Base-by-base conservation (phyloP, 257 asterid genomes). In the Lycium ferocissimum region DNA sequence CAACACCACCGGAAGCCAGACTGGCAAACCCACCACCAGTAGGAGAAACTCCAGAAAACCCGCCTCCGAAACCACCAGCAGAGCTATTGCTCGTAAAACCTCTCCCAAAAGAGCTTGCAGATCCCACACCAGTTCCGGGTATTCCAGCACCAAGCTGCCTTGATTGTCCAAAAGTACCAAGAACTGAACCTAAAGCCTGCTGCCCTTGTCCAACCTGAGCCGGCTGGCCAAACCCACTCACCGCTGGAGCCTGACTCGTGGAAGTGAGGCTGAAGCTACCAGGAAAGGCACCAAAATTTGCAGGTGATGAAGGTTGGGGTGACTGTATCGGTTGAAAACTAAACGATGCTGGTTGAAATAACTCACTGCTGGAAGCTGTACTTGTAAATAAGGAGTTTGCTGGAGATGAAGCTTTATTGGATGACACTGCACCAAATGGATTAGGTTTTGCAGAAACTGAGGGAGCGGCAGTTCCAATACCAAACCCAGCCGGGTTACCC, bases 91-190 rank as follows among this genome's bases (percentile, higher is more conserved):
- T 90, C 85, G 49, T 45, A 85, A 89, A 88, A 72, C 94, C 90
- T 43, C 89, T 80, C 51, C 88, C 92, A 78, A 92, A 92, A 47
- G 90, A 91, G 89, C 85, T 84, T 20, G 96, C 87, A 83, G 97
- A 82, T n/a, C 91, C 89, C 83, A 83, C 86, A 87, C 90, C 91
- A 89, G 87, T 92, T 88, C 92, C 98, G 0, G 94, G 92, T 73
- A 92, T 85, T 67, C 95, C 93, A 80, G 91, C 83, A 81, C 99
- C 99, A 85, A 95, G 84, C 91, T 95, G 99, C 88, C 99, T 93
- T 66, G 98, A 92, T 88, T 95, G 98, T 87, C 98, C 99, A 92
- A 96, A 96, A 84, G 91, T 71, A 90, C 99, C 99, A 83, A 96
- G 98, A 79, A 95, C 95, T 13, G 98, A 93, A 58, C 97, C 99